Percentiles rank a stretch among this genome's conserved stretches.
Conservation (phyloP, 2,329 filamentous ascomycete species). For the Ceratocystis diversiconidia region DNA sequence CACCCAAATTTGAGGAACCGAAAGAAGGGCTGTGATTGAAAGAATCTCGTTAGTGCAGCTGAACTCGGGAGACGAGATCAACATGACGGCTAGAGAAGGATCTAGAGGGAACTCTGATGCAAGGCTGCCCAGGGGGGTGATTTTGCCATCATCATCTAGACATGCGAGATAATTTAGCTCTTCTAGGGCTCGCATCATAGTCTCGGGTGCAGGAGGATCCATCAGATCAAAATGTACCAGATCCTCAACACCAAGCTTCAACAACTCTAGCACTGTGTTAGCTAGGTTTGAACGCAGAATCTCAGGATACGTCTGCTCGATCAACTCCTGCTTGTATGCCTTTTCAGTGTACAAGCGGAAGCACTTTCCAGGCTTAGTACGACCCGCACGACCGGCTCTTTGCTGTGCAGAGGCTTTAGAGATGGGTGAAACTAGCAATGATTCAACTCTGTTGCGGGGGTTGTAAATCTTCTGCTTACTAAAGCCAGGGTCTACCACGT, state of each 20-base stretch:
- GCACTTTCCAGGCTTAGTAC: conserved; percentile 95
- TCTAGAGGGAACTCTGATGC: conserved; percentile 94
- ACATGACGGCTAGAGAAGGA: conserved; percentile 87
- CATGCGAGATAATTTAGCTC: conserved; percentile 96
- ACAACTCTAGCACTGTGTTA: conserved; percentile 88
- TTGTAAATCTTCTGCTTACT: conserved; percentile 99
- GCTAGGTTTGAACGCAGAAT: conserved; percentile 88
- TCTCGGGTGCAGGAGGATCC: conserved; percentile 95
- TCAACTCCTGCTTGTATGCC: conserved; percentile 95
- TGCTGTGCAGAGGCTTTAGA: conserved; percentile 96
- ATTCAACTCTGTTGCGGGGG: conserved; percentile 89
- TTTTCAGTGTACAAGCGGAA: conserved; percentile 91
- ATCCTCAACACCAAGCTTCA: conserved; percentile 92
- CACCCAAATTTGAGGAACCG: conserved; percentile 86
- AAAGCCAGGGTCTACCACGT: conserved; percentile 97
- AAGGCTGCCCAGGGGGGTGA: conserved; percentile 70
- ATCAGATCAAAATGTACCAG: conserved; percentile 97
- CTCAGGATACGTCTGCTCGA: conserved; percentile 93
- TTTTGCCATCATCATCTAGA: conserved; percentile 87
- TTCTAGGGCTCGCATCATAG: conserved; percentile 92
- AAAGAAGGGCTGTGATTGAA: conserved; percentile 84
- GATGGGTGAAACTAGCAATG: conserved; percentile 90
- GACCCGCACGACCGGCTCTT: conserved; percentile 94
- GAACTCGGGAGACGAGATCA: conserved; percentile 94
- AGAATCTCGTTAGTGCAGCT: conserved; percentile 98